Evolutionary conservation across 257 asterid species (phyloP).

Genomic region (Capsicum pubescens): DNA sequence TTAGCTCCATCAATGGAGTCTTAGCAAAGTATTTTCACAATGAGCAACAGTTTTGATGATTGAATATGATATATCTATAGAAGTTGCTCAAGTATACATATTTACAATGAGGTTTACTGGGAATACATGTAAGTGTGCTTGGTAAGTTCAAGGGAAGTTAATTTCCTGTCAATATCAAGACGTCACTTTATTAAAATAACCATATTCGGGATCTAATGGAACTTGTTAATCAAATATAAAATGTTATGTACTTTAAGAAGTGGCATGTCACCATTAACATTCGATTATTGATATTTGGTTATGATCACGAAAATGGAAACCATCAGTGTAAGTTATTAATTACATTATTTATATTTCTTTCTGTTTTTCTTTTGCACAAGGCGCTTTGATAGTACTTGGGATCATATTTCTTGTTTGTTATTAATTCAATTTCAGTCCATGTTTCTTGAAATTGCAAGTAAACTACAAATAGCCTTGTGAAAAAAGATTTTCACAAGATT

Average conservation of each 20-base stretch:
- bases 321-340: neutral
- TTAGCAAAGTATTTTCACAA: too few relatives aligned
- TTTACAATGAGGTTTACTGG: neutral
- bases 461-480: neutral
- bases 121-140: neutral
- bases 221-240: neutral
- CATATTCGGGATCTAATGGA: slow-evolving; percentile 8
- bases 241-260: neutral
- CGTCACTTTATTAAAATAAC: slow-evolving; percentile 31
- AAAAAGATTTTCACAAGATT: too few relatives aligned
- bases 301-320: slow-evolving; percentile 14
- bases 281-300: slow-evolving; percentile 5
- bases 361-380: neutral
- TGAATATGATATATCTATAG: neutral
- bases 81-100: slow-evolving; percentile 13
- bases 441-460: neutral
- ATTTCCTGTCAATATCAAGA: slow-evolving; percentile 41
- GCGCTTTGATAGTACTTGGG: neutral
- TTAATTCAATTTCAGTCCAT: neutral
- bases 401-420: neutral
- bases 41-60: neutral
- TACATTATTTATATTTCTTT: neutral
- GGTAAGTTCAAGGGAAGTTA: slow-evolving; percentile 19
- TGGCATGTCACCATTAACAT: neutral
- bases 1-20: too few relatives aligned